Percentiles rank a stretch among this genome's conserved stretches.
phyloP scores from a whole-genome alignment of 2,329 filamentous ascomycete genomes.

The Phyllosticta capitalensis region DNA sequence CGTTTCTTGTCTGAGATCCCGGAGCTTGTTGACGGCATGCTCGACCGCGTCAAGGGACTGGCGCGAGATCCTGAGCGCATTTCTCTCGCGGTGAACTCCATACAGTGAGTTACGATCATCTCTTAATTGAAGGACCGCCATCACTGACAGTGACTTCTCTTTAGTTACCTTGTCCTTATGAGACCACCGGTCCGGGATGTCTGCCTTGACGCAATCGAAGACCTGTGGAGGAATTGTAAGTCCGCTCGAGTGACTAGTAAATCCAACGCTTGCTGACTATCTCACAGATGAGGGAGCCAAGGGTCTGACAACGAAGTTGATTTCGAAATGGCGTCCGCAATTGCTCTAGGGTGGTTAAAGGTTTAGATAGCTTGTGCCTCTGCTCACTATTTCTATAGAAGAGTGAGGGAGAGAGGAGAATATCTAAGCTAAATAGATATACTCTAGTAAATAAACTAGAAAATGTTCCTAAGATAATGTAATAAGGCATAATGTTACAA shows the following conservation, averaged over 20 bases:
- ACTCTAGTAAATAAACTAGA: no score
- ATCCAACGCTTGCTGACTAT: neutral
- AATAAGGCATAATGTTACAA: no score
- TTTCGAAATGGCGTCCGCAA: conserved; percentile 47
- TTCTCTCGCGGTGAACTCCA: conserved; percentile 46
- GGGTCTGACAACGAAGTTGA: conserved; percentile 42
- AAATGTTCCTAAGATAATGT: no score
- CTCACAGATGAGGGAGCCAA: conserved; percentile 34
- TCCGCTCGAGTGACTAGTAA: conserved; percentile 2
- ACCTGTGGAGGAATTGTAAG: conserved; percentile 48
- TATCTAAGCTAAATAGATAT: no score
- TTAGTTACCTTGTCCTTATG: conserved; percentile 47
- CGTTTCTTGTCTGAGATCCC: conserved; percentile 89
- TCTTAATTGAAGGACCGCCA: no score
- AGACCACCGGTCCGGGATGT: conserved; percentile 50
- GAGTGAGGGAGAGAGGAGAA: no score
- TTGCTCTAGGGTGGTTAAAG: conserved; percentile 22
- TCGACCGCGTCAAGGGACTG: conserved; percentile 59
- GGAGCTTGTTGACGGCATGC: conserved; percentile 59
- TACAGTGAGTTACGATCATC: conserved; percentile 39
- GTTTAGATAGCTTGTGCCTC: neutral
- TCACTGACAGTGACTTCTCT: neutral
- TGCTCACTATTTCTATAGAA: no score
- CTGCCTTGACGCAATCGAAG: conserved; percentile 48
- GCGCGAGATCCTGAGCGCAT: conserved; percentile 56